These are phyloP conservation scores for Daldinia childiae DNA, from an alignment of 495 filamentous ascomycete species.

Conservation along the genomic window DNA sequence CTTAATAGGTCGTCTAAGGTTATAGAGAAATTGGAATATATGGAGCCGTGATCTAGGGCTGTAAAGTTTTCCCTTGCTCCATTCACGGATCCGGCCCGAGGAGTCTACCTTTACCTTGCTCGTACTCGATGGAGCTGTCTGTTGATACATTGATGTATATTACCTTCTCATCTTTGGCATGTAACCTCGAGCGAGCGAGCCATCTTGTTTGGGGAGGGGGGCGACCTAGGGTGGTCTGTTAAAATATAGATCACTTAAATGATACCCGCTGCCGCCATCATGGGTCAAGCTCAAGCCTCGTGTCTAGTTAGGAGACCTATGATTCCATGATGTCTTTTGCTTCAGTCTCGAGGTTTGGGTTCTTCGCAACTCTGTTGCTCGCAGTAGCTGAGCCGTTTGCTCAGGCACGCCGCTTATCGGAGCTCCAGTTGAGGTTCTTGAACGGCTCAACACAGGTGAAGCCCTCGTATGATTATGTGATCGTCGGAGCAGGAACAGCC, in stretches of 20 bases:
- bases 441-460: constrained; percentile 26
- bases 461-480: constrained; percentile 56
- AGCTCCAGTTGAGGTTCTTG: constrained; percentile 24
- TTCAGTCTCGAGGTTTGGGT: constrained; percentile 3
- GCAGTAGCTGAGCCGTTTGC: constrained; percentile 20
- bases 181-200: constrained; percentile 6
- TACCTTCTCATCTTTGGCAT: constrained; percentile 16
- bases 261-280: neutral
- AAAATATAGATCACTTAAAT: constrained; percentile 13
- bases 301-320: neutral
- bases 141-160: constrained; percentile 25
- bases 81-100: constrained; percentile 6
- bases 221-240: neutral
- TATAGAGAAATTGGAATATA: neutral
- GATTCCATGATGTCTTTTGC: constrained; percentile 16
- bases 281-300: neutral
- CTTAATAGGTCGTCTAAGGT: neutral
- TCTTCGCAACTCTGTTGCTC: constrained; percentile 18
- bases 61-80: neutral
- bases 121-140: neutral
- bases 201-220: neutral
- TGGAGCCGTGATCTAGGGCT: constrained; percentile 6
- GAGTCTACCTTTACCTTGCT: constrained; percentile 9
- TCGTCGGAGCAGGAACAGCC: constrained; percentile 62
- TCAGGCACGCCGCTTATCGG: constrained; percentile 10